phyloP scores from a whole-genome alignment of 768 basidiomycete genomes.

The Rossbeevera mucosa region DNA sequence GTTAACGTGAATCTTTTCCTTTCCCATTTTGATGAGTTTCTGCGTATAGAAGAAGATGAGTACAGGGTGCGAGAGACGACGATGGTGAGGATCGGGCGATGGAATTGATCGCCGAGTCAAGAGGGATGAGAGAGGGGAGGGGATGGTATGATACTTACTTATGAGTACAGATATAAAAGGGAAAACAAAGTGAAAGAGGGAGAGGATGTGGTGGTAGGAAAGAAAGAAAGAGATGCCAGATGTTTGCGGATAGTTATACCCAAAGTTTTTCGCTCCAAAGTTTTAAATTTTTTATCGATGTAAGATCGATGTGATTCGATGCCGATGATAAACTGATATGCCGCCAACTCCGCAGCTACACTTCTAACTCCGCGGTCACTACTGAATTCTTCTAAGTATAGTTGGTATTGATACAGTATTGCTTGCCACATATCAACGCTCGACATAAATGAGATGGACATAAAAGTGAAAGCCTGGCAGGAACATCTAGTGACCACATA shows the following conservation, averaged over 20 bases:
- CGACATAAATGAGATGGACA: conserved; percentile 10
- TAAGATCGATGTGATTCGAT: conserved; percentile 55
- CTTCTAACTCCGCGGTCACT: conserved; percentile 15
- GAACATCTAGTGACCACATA: conserved; percentile 10
- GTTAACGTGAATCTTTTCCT: conserved; percentile 95
- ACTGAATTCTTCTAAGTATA: too few species aligned
- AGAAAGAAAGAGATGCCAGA: conserved; percentile 31
- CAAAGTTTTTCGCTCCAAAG: conserved; percentile 44
- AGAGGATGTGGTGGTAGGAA: conserved; percentile 35
- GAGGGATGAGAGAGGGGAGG: conserved; percentile 13
- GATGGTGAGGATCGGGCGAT: conserved; percentile 25
- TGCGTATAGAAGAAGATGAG: conserved; percentile 21
- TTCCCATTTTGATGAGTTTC: conserved; percentile 82
- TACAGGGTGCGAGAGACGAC: not conserved
- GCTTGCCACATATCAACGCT: conserved; percentile 7
- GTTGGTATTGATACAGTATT: conserved; percentile 13
- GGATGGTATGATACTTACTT: conserved; percentile 35
- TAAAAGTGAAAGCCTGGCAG: conserved; percentile 5
- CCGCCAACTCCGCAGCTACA: conserved; percentile 36
- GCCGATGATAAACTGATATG: conserved; percentile 45
- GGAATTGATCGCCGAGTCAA: conserved; percentile 15
- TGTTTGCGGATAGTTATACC: conserved; percentile 61
- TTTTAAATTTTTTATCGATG: conserved; percentile 65
- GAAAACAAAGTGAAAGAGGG: conserved; percentile 24
- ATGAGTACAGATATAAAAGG: conserved; percentile 38